Conservation (phyloP, 306 rosid genomes). For the Acacia crassicarpa region DNA sequence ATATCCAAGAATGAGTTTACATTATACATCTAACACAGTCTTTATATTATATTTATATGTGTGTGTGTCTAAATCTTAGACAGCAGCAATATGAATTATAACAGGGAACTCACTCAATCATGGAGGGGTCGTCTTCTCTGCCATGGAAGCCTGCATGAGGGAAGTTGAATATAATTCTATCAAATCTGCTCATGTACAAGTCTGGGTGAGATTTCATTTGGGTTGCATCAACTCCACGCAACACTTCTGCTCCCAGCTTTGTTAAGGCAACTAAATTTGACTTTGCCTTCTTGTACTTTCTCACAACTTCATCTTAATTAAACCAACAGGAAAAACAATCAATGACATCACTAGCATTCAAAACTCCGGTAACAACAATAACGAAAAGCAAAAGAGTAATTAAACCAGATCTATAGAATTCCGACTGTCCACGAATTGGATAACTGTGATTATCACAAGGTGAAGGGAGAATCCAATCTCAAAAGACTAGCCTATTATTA, state of each 20-base stretch:
- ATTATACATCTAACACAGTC: not conserved
- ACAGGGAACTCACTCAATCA: constrained; percentile 49
- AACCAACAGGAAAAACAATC: not conserved
- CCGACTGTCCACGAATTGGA: not conserved
- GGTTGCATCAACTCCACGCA: constrained; percentile 61
- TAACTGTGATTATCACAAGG: no score
- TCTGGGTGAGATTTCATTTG: constrained; percentile 42
- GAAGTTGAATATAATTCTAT: constrained; percentile 59
- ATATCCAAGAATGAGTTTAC: not conserved
- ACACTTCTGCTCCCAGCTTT: constrained; percentile 45
- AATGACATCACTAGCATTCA: not conserved
- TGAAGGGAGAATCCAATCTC: no score
- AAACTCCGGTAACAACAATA: not conserved
- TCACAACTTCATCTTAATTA: constrained; percentile 41
- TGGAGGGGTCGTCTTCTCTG: constrained; percentile 12
- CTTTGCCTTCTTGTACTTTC: constrained; percentile 52
- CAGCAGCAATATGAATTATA: not conserved
- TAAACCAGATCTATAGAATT: not conserved
- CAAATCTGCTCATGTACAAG: constrained; percentile 47
- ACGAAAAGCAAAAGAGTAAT: no score
- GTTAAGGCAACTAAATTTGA: constrained; percentile 45
- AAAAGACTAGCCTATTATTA: no score
- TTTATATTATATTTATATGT: not conserved
- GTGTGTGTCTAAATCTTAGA: not conserved
- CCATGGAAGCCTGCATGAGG: constrained; percentile 65